Evolutionary conservation across 2,329 filamentous ascomycete genomes (phyloP).

Genomic region (Triangularia setosa): DNA sequence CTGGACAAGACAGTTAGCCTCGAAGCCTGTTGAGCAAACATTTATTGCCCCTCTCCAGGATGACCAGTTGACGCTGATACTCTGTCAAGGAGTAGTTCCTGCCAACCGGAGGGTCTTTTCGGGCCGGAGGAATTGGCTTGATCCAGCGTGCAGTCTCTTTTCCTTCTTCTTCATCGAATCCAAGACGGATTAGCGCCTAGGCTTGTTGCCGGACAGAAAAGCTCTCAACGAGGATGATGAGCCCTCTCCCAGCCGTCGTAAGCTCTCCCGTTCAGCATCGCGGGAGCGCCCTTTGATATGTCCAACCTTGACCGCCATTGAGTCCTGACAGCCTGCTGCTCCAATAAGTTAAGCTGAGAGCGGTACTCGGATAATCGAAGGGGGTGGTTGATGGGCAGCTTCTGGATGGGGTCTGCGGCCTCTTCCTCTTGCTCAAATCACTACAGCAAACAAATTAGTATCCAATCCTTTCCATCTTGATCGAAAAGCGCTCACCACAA

Average conservation of each 20-base stretch:
- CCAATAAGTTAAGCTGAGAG: not conserved
- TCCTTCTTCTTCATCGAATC: too few species aligned
- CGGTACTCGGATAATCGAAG: not conserved
- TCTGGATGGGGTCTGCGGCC: not conserved
- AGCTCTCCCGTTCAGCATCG: not conserved
- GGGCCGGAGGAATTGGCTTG: too few species aligned
- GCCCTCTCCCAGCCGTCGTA: not conserved
- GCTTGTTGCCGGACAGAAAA: not conserved
- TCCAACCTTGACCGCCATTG: not conserved
- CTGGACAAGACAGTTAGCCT: too few species aligned
- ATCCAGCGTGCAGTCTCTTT: too few species aligned
- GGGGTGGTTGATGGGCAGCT: not conserved
- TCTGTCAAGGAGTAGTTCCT: too few species aligned
- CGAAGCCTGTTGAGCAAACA: too few species aligned
- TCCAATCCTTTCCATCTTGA: conserved; percentile 15
- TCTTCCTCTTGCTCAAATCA: conserved; percentile 12
- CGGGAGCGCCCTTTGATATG: not conserved
- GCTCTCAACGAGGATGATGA: not conserved
- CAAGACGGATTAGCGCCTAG: too few species aligned
- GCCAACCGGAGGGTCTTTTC: too few species aligned
- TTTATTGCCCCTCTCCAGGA: too few species aligned
- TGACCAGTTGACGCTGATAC: too few species aligned
- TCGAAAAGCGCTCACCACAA: conserved; percentile 32
- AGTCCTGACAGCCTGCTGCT: not conserved
- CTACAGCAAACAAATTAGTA: too few species aligned